These are phyloP conservation scores for Mycena kentingensis DNA, from an alignment of 768 basidiomycete genomes.

Conservation along the genomic window DNA sequence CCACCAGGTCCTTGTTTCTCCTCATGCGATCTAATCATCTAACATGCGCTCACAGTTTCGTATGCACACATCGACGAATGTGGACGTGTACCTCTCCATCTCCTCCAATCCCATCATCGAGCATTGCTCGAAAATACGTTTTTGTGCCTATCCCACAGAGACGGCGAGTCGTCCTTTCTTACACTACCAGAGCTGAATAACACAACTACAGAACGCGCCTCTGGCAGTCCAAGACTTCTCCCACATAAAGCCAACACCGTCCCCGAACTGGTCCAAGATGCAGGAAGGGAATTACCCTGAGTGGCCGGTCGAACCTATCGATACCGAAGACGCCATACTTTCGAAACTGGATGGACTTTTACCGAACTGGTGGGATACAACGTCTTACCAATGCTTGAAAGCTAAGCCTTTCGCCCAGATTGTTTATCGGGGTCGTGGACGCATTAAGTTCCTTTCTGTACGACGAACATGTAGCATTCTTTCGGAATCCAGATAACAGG, in stretches of 20 bases:
- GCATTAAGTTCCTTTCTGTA: too few species aligned
- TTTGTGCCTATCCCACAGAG: conserved; percentile 59
- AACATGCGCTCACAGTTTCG: conserved; percentile 65
- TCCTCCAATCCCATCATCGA: conserved; percentile 82
- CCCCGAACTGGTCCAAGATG: conserved; percentile 71
- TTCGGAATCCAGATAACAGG: too few species aligned
- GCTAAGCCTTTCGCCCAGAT: too few species aligned
- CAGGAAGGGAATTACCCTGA: conserved; percentile 6
- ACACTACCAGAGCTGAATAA: not conserved
- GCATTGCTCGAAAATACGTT: conserved; percentile 61
- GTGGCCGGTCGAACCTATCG: conserved; percentile 25
- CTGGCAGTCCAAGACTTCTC: conserved; percentile 81
- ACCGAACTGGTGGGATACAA: too few species aligned
- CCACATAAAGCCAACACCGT: conserved; percentile 73
- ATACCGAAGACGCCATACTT: conserved; percentile 9
- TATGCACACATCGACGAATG: conserved; percentile 72
- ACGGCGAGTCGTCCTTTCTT: conserved; percentile 4
- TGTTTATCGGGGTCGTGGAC: too few species aligned
- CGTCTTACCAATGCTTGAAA: too few species aligned
- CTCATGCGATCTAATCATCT: not conserved
- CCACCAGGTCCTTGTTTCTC: conserved; percentile 65
- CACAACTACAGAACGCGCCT: conserved; percentile 34
- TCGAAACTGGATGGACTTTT: too few species aligned
- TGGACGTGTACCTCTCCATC: conserved; percentile 68
- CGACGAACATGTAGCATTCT: too few species aligned